Percentiles rank a stretch among this genome's conserved stretches.
These are phyloP conservation scores for Boletus reticulatus DNA, from an alignment of 768 basidiomycete species.

Conservation along the genomic window DNA sequence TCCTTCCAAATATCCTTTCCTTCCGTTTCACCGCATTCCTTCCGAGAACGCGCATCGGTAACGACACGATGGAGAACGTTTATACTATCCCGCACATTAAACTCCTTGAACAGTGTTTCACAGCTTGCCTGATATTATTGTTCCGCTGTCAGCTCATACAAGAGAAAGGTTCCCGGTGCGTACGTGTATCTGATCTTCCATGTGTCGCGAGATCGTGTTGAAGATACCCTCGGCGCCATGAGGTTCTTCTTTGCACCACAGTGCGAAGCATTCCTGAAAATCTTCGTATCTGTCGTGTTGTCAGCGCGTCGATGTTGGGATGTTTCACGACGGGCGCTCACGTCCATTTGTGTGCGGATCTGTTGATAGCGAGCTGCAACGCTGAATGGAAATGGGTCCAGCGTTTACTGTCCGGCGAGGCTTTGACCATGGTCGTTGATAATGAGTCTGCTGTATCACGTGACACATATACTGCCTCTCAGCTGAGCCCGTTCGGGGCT, in stretches of 20 bases:
- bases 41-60: slow-evolving; percentile 60
- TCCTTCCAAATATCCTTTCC: slow-evolving; percentile 64
- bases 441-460: slow-evolving; percentile 11
- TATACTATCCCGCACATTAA: slow-evolving; percentile 65
- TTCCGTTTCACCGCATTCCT: slow-evolving; percentile 38
- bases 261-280: slow-evolving; percentile 62
- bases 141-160: background rate
- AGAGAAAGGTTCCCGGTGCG: background rate
- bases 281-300: slow-evolving; percentile 41
- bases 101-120: slow-evolving; percentile 67
- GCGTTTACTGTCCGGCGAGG: slow-evolving; percentile 39
- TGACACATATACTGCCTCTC: slow-evolving; percentile 10
- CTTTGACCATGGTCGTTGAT: slow-evolving; percentile 18
- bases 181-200: slow-evolving; percentile 60
- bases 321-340: slow-evolving; percentile 25
- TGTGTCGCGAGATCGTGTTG: slow-evolving; percentile 67
- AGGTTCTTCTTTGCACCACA: slow-evolving; percentile 64
- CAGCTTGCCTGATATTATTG: slow-evolving; percentile 53
- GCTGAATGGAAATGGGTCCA: slow-evolving; percentile 53
- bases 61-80: slow-evolving; percentile 70
- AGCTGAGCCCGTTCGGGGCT: background rate
- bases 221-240: slow-evolving; percentile 59
- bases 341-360: slow-evolving; percentile 55
- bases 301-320: background rate
- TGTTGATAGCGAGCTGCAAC: slow-evolving; percentile 50